A percentile compares a stretch with the other conserved stretches of the same genome.
Conservation (phyloP, 371 early-diverging fungal genomes). For the Blakeslea trispora region DNA sequence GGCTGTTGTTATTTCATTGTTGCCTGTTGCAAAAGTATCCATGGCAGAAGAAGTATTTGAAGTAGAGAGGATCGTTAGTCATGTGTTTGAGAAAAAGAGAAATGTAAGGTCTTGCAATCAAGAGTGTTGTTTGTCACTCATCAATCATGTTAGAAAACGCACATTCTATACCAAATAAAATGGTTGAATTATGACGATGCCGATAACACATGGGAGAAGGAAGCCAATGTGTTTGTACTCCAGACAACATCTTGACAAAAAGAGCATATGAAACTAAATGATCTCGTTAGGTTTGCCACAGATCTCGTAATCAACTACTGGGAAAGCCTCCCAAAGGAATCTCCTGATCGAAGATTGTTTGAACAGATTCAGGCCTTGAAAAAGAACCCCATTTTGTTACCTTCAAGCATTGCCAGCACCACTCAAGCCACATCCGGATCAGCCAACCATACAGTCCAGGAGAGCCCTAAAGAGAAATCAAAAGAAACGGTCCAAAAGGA, state of each 20-base stretch:
- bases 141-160: constrained; percentile 12
- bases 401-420: background rate
- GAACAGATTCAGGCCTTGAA: constrained; percentile 3
- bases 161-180: constrained; percentile 36
- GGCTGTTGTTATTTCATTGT: too few relatives aligned
- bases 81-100: constrained; percentile 11
- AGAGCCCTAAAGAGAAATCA: background rate
- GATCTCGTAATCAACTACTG: constrained; percentile 21
- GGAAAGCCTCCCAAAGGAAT: constrained; percentile 1
- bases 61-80: constrained; percentile 36
- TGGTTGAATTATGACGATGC: constrained; percentile 39
- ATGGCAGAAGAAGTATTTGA: constrained; percentile 38
- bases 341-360: constrained; percentile 11
- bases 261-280: too few relatives aligned
- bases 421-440: constrained; percentile 2
- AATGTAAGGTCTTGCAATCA: constrained; percentile 6
- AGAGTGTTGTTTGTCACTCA: background rate
- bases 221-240: constrained; percentile 35
- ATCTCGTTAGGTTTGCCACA: constrained; percentile 11
- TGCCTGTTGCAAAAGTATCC: too few relatives aligned
- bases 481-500: background rate
- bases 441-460: background rate
- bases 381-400: constrained; percentile 8
- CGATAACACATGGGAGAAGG: constrained; percentile 49
- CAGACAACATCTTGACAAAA: too few relatives aligned